Evolutionary conservation across 2,329 filamentous ascomycete species (phyloP).

Genomic region (Tolypocladium capitatum): DNA sequence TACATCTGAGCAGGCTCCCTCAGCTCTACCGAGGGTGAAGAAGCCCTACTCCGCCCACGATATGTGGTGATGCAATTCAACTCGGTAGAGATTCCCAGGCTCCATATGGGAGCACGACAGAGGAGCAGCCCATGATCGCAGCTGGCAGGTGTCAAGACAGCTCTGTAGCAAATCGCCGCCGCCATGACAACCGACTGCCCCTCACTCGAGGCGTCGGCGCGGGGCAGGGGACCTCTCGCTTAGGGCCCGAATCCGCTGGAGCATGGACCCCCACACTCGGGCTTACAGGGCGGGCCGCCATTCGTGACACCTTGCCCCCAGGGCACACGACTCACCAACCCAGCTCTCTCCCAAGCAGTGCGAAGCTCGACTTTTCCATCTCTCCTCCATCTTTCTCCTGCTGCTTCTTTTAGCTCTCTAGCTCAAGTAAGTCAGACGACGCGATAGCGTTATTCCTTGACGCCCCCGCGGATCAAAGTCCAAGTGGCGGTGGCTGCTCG

Average conservation of each 20-base stretch:
- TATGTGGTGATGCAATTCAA: neutral
- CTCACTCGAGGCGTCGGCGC: too few species aligned
- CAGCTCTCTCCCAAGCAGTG: neutral
- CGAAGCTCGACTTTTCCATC: neutral
- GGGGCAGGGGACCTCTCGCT: neutral
- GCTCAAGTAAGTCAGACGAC: neutral
- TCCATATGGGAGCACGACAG: too few species aligned
- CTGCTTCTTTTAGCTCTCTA: neutral
- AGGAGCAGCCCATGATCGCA: too few species aligned
- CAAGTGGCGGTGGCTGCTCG: neutral
- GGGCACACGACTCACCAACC: constrained; percentile 12
- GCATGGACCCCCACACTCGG: constrained; percentile 11
- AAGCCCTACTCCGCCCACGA: too few species aligned
- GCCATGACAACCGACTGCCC: too few species aligned
- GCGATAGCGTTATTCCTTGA: neutral
- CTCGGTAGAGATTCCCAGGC: neutral
- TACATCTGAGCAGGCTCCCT: neutral
- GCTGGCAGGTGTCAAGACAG: neutral
- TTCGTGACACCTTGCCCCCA: constrained; percentile 23
- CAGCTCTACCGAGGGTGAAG: neutral
- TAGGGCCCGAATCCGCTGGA: neutral
- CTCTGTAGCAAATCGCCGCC: neutral
- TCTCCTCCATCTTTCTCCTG: neutral
- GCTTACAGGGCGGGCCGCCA: constrained; percentile 8
- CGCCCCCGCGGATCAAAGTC: neutral